These are phyloP conservation scores for Boletales sp. DNA, from an alignment of 768 basidiomycete species.

Conservation along the genomic window DNA sequence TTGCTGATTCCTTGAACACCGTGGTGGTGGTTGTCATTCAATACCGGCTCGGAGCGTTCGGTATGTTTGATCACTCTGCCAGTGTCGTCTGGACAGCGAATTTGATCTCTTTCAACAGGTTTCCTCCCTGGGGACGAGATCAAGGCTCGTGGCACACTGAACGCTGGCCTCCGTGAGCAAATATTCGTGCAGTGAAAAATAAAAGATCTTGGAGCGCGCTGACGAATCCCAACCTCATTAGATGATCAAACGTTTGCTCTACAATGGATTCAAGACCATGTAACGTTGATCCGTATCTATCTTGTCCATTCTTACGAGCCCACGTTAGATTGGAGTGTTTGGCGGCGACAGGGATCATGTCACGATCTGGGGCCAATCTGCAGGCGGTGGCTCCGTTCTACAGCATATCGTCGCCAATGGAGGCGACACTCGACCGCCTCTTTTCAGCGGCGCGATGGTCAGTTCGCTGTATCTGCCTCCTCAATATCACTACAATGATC, in stretches of 20 bases:
- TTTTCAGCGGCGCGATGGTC: constrained; percentile 32
- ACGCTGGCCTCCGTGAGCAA: constrained; percentile 33
- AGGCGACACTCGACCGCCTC: constrained; percentile 30
- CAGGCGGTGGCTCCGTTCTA: constrained; percentile 33
- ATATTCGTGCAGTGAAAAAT: no score
- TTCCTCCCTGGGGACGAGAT: constrained; percentile 31
- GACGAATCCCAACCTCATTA: not conserved
- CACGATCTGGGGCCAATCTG: constrained; percentile 37
- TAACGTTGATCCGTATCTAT: constrained; percentile 3
- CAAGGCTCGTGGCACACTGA: constrained; percentile 30
- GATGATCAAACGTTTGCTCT: constrained; percentile 37
- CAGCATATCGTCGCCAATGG: constrained; percentile 33
- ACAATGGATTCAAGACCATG: constrained; percentile 34
- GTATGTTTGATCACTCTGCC: constrained; percentile 5
- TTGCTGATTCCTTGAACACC: constrained; percentile 21
- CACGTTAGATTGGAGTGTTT: constrained; percentile 28
- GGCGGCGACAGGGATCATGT: constrained; percentile 32
- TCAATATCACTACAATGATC: constrained; percentile 34
- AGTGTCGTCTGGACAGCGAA: not conserved
- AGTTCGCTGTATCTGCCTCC: constrained; percentile 31
- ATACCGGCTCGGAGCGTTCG: constrained; percentile 35
- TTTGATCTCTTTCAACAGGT: constrained; percentile 16
- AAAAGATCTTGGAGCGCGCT: not conserved
- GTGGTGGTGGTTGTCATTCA: constrained; percentile 30
- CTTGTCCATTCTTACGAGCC: not conserved